Evolutionary conservation across 768 basidiomycete species (phyloP).

Genomic region (Cystobasidium ongulense): DNA sequence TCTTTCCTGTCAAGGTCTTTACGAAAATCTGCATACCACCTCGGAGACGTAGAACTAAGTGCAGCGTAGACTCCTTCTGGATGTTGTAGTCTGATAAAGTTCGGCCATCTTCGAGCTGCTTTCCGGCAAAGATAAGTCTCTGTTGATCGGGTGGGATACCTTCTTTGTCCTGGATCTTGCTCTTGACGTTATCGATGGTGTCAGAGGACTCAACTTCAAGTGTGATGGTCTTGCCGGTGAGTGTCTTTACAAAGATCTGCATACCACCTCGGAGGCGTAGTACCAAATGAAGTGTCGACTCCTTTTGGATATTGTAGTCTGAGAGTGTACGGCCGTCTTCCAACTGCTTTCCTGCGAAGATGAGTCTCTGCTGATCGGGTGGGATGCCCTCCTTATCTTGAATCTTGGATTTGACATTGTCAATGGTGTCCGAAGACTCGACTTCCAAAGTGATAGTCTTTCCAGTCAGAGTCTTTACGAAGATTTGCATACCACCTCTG

Average conservation of each 20-base stretch:
- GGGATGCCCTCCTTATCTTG: conserved; percentile 93
- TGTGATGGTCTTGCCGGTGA: conserved; percentile 84
- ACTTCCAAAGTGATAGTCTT: conserved; percentile 66
- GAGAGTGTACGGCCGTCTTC: conserved; percentile 94
- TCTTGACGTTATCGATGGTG: conserved; percentile 89
- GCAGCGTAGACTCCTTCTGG: conserved; percentile 80
- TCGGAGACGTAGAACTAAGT: conserved; percentile 91
- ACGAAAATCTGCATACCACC: conserved; percentile 56
- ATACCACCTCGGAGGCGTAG: conserved; percentile 97
- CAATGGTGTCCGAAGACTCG: conserved; percentile 85
- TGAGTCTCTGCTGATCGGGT: conserved; percentile 87
- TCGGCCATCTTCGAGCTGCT: conserved; percentile 84
- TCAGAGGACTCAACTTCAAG: conserved; percentile 86
- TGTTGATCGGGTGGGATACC: conserved; percentile 89
- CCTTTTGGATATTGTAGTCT: conserved; percentile 84
- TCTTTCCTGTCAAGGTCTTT: conserved; percentile 65
- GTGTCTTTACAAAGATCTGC: conserved; percentile 78
- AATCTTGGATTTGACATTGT: conserved; percentile 89
- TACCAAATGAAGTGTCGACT: conserved; percentile 78
- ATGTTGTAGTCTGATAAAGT: conserved; percentile 86
- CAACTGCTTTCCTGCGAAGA: conserved; percentile 98
- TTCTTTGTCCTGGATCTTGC: conserved; percentile 91
- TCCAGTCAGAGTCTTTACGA: conserved; percentile 54
- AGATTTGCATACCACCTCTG: conserved; percentile 86
- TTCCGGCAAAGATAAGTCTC: conserved; percentile 83